phyloP scores from a whole-genome alignment of 2,329 filamentous ascomycete genomes.

The Bimuria novae-zelandiae region DNA sequence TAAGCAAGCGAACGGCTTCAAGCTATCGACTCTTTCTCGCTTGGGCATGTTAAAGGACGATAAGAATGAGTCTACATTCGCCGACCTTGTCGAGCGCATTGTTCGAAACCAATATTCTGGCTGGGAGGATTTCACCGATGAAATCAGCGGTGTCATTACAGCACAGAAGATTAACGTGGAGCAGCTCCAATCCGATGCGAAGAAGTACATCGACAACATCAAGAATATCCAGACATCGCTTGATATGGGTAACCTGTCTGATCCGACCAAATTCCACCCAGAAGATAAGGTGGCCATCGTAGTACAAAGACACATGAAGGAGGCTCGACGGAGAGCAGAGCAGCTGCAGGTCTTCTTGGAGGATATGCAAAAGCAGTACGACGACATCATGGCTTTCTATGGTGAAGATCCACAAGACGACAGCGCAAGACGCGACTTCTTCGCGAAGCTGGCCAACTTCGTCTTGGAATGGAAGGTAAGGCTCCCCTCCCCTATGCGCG shows the following conservation, averaged over 20 bases:
- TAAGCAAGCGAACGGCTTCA: slow-evolving; percentile 97
- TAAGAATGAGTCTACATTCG: slow-evolving; percentile 96
- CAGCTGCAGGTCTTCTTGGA: slow-evolving; percentile 93
- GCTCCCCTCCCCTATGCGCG: neutral
- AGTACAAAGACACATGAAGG: slow-evolving; percentile 94
- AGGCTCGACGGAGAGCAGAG: slow-evolving; percentile 91
- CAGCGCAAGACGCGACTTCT: slow-evolving; percentile 92
- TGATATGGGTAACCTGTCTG: slow-evolving; percentile 90
- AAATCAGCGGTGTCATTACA: slow-evolving; percentile 78
- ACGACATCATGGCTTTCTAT: slow-evolving; percentile 96
- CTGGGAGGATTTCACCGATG: slow-evolving; percentile 86
- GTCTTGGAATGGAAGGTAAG: slow-evolving; percentile 85
- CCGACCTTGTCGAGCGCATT: slow-evolving; percentile 93
- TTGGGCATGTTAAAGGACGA: slow-evolving; percentile 98
- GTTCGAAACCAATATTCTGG: slow-evolving; percentile 95
- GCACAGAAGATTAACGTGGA: slow-evolving; percentile 95
- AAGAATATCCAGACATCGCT: slow-evolving; percentile 90
- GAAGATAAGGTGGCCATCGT: slow-evolving; percentile 93
- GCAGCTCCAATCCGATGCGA: slow-evolving; percentile 83
- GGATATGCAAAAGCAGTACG: slow-evolving; percentile 87
- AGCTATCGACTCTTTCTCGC: slow-evolving; percentile 89
- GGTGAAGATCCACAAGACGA: slow-evolving; percentile 93
- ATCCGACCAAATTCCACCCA: slow-evolving; percentile 96
- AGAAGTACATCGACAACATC: slow-evolving; percentile 92
- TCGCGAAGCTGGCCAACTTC: slow-evolving; percentile 88